Evolutionary conservation across 2,329 filamentous ascomycete species (phyloP), one percentile per base, ranked within the genome.

Genomic region (Metarhizium brunneum): DNA sequence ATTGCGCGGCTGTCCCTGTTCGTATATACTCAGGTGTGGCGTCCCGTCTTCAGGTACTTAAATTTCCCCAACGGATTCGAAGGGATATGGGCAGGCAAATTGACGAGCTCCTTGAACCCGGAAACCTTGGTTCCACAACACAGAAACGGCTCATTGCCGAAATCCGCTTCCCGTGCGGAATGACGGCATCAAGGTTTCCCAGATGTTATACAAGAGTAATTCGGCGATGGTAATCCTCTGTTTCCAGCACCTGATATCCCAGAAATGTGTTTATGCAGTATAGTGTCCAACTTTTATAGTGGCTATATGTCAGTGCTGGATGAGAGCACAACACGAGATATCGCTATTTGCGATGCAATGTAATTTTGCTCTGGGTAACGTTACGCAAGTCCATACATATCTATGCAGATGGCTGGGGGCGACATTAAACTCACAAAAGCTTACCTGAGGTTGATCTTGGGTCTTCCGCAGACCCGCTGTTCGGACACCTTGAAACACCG

Each of bases 401-500:
- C 25, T 29, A 11, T 6, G 45, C 7, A 45, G 18, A 45, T 16
- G 18, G 3, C 45, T 29, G 25, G n/a, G 11, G 25, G 30, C 7
- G 4, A 48, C 7, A 48, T 8, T 29, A 29, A 4, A 6, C n/a
- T 30, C 25, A 16, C 25, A 48, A 30, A 16, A 48, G 20, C 25
- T 29, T 20, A 48, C 20, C 45, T 30, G 25, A 8, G 25, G 14
- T 38, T 45, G n/a, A 54, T 45, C 40, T 32, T 53, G 43, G 18
- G 18, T 32, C n/a, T 47, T 36, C 35, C 29, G n/a, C 45, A 20
- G 35, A 20, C 50, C 48, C 45, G 53, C 40, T 49, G 25, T 52
- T 57, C 53, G 50, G 25, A 51, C 18, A 36, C 50, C 50, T 29
- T 52, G 53, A 47, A 32, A 55, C 53, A 54, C 53, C 36, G 56